Evolutionary conservation across 208 protist genomes (phyloP).

Genomic region (Porcisia deanei): DNA sequence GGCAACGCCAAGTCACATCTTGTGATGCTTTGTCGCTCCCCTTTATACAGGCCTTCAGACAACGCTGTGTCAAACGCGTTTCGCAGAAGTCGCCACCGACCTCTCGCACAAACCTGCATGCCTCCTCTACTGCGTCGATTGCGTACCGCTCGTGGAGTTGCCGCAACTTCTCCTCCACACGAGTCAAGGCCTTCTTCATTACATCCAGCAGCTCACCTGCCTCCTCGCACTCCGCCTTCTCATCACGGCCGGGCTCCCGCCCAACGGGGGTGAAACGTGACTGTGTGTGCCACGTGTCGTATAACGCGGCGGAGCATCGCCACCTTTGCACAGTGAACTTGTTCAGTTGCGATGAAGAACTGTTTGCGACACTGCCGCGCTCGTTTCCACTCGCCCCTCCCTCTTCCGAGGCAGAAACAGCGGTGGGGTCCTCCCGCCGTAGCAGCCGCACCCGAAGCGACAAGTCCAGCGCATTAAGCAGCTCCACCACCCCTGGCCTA

Average conservation of each 20-base stretch:
- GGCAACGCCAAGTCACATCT: background rate
- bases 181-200: background rate
- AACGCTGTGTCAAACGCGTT: background rate
- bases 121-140: slow-evolving; percentile 2
- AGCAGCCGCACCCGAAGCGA: slow-evolving; percentile 18
- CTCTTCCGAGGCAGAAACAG: background rate
- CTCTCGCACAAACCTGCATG: background rate
- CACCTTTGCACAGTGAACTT: slow-evolving; percentile 3
- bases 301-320: slow-evolving; percentile 19
- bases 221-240: background rate
- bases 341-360: background rate
- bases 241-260: too few relatives aligned
- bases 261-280: slow-evolving; percentile 5
- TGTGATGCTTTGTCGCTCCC: background rate
- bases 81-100: slow-evolving; percentile 7
- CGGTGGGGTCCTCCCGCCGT: background rate
- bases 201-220: slow-evolving; percentile 12
- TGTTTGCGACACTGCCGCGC: background rate
- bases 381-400: background rate
- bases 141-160: background rate
- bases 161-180: slow-evolving; percentile 8
- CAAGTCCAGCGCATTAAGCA: slow-evolving; percentile 18
- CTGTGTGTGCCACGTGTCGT: slow-evolving; percentile 23
- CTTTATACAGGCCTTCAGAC: background rate
- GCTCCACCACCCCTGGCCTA: slow-evolving; percentile 1